A percentile compares a stretch with the other conserved stretches of the same genome.
These are phyloP conservation scores for Wickerhamomyces bovis DNA, from an alignment of 805 yeast species.

Conservation along the genomic window DNA sequence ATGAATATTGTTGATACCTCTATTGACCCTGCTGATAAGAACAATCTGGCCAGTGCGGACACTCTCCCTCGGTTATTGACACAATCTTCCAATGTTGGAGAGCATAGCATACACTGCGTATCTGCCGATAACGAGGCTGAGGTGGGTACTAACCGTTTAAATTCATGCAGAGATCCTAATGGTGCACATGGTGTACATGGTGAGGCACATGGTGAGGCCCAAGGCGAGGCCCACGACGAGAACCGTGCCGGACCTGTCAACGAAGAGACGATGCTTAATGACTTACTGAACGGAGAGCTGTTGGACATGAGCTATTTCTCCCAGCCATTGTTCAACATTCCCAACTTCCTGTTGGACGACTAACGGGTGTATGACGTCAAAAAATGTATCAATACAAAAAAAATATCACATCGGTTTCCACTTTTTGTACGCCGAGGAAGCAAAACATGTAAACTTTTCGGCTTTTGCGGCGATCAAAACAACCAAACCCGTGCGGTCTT, in stretches of 20 bases:
- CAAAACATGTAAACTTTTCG: background rate
- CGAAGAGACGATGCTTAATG: background rate
- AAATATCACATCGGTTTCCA: no score
- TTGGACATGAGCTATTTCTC: constrained; percentile 7
- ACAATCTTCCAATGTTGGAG: background rate
- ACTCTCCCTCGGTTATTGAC: background rate
- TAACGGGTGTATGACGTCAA: background rate
- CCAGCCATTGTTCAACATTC: constrained; percentile 8
- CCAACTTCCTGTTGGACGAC: constrained; percentile 4
- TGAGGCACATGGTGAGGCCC: no score
- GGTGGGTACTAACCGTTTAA: no score
- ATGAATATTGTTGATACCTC: background rate
- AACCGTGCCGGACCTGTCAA: background rate
- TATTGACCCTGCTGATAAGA: background rate
- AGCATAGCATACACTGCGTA: no score
- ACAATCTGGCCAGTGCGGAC: background rate
- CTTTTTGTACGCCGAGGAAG: no score
- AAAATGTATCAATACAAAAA: no score
- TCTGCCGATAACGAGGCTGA: no score
- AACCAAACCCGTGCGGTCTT: background rate
- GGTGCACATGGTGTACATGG: no score
- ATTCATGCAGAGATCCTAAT: no score
- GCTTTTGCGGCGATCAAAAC: background rate
- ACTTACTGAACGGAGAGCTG: constrained; percentile 1
- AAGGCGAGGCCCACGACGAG: background rate